Conservation (phyloP, 805 yeast genomes). For the Kodamaea kaohsiungensis region DNA sequence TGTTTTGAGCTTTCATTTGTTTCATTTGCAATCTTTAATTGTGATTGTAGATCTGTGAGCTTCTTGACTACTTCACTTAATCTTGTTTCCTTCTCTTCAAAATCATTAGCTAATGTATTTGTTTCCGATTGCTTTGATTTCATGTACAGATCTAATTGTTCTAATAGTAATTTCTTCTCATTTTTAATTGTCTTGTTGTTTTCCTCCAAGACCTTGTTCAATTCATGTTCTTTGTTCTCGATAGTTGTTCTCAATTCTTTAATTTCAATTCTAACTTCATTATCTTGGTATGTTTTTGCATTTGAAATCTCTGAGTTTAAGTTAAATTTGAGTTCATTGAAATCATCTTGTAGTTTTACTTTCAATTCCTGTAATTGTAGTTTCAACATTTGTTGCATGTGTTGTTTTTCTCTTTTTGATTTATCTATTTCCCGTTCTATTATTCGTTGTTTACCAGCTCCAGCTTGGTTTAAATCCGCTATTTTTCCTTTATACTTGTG, state of each 20-base stretch:
- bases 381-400: conserved; percentile 29
- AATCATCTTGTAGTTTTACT: conserved; percentile 27
- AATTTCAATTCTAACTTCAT: conserved; percentile 19
- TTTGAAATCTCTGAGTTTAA: conserved; percentile 32
- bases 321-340: conserved; percentile 33
- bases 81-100: conserved; percentile 25
- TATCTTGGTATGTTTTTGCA: conserved; percentile 26
- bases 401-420: conserved; percentile 23
- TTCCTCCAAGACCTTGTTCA: conserved; percentile 7
- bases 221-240: conserved; percentile 6
- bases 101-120: conserved; percentile 26
- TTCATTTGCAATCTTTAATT: conserved; percentile 6
- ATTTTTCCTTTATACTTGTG: conserved; percentile 7
- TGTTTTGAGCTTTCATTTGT: conserved; percentile 8
- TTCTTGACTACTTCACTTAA: conserved; percentile 13
- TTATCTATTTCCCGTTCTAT: conserved; percentile 11
- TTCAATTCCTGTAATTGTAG: conserved; percentile 31
- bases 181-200: conserved; percentile 16
- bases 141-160: conserved; percentile 18
- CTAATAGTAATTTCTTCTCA: conserved; percentile 17
- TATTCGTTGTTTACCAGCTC: conserved; percentile 5
- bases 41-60: conserved; percentile 5
- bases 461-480: conserved; percentile 7
- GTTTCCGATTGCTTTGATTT: conserved; percentile 22
- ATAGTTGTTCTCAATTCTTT: conserved; percentile 15